Percentiles rank a stretch among this genome's conserved stretches.
Evolutionary conservation across 768 basidiomycete species (phyloP).

Genomic region (Punctularia strigosozonata): DNA sequence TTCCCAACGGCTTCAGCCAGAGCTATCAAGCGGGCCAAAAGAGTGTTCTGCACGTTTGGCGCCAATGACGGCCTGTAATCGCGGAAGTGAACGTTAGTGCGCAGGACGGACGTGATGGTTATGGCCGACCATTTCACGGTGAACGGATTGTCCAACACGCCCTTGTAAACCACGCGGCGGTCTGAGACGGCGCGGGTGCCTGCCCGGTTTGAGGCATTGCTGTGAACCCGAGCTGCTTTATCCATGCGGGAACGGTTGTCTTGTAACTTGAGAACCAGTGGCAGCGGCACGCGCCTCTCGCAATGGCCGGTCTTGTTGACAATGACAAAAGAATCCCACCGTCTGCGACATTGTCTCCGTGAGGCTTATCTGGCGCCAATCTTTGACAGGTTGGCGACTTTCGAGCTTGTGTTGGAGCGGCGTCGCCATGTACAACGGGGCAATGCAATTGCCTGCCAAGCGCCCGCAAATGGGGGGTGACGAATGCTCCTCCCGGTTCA

Average conservation of each 20-base stretch:
- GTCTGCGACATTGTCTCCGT: too few species aligned
- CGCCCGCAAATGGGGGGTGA: too few species aligned
- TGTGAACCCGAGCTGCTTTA: constrained; percentile 38
- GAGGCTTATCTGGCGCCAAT: too few species aligned
- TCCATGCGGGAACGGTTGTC: constrained; percentile 19
- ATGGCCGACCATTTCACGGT: constrained; percentile 47
- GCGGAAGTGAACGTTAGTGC: constrained; percentile 2
- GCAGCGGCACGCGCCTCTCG: too few species aligned
- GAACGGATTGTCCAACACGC: constrained; percentile 64
- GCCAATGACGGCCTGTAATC: constrained; percentile 49
- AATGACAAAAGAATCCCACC: too few species aligned
- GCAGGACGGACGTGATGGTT: constrained; percentile 4
- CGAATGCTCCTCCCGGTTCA: too few species aligned
- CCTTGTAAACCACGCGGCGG: constrained; percentile 55
- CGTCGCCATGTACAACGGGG: too few species aligned
- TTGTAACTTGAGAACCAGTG: too few species aligned
- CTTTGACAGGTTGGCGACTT: too few species aligned
- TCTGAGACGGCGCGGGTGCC: constrained; percentile 33
- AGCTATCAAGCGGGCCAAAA: constrained; percentile 39
- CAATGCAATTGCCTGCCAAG: too few species aligned
- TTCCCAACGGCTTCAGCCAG: constrained; percentile 38
- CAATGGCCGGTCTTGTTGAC: too few species aligned
- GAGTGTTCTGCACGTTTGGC: constrained; percentile 46
- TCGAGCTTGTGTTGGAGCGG: too few species aligned
- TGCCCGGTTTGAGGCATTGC: constrained; percentile 52